Percentiles rank a stretch among this genome's conserved stretches.
Evolutionary conservation across 129 eudicot species (phyloP).

Genomic region (Chrysanthemum makinoi): DNA sequence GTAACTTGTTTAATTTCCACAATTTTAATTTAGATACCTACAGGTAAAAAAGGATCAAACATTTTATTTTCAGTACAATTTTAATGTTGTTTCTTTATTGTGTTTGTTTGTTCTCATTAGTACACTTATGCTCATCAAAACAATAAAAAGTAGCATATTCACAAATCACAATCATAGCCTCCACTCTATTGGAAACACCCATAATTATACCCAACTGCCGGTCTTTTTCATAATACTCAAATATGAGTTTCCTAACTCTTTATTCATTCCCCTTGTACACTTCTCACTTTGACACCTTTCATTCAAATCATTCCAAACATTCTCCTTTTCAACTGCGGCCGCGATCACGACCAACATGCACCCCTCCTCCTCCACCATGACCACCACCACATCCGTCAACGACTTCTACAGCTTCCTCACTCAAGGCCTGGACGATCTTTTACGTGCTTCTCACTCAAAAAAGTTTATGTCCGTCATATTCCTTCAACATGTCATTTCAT

Average conservation of each 20-base stretch:
- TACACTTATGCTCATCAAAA: slow-evolving; percentile 17
- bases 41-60: too few species aligned
- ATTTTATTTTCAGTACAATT: too few species aligned
- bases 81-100: too few species aligned
- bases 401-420: slow-evolving; percentile 68
- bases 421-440: slow-evolving; percentile 50
- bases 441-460: slow-evolving; percentile 38
- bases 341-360: slow-evolving; percentile 3
- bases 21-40: too few species aligned
- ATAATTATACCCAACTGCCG: slow-evolving; percentile 79
- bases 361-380: slow-evolving; percentile 2
- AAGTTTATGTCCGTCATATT: slow-evolving; percentile 53
- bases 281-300: slow-evolving; percentile 30
- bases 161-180: slow-evolving; percentile 79
- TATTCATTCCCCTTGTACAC: slow-evolving; percentile 20
- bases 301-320: slow-evolving; percentile 1
- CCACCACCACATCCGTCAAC: slow-evolving; percentile 42
- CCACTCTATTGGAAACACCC: slow-evolving; percentile 62
- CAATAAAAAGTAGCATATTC: slow-evolving; percentile 53
- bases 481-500: slow-evolving; percentile 60
- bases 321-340: background rate
- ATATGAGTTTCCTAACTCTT: slow-evolving; percentile 30
- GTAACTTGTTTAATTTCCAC: too few species aligned
- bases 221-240: slow-evolving; percentile 44
- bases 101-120: background rate